Evolutionary conservation across 2,329 filamentous ascomycete genomes (phyloP), one percentile per base, ranked within the genome.

Genomic region (Fusarium haematococcum): DNA sequence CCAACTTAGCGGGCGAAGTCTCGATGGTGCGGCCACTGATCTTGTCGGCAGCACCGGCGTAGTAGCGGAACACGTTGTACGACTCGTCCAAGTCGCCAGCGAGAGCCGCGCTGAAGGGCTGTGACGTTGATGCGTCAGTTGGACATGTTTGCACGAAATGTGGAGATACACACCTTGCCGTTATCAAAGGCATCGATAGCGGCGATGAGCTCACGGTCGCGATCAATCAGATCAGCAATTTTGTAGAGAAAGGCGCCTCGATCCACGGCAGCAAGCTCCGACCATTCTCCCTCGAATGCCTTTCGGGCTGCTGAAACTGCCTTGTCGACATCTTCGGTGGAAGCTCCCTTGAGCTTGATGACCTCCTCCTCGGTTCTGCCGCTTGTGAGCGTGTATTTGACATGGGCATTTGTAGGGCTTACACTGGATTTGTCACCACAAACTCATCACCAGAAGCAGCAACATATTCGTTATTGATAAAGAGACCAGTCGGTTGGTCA

Each of bases 21-120:
- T 91, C 89, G 73, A 94, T 93, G 8, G 91, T 91, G 77, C 91
- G 88, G 16, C 92, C 92, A 50, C 89, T 88, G 64, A 93, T 89
- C 83, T 94, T 94, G 82, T 94, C 92, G 23, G 91, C 90, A 79
- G 88, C 93, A 33, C 92, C 92, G 37, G 89, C 91, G 78, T 93
- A 94, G 80, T 94, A 93, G 75, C 89, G 90, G 64, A 88, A 84
- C 25, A 91, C 75, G n/a, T 76, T 77, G 52, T 72, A 75, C 6
- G 77, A 74, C 59, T 77, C 75, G 6, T 82, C 84, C 9, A 93
- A 79, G 79, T 93, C 92, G 48, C 91, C 90, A 45, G 85, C 86
- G 11, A 91, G 79, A 0, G 91, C 87, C 16, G 69, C 70, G 6
- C 67, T 73, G 41, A 70, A 79, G 7, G 77, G 65, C 75, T 79